A percentile compares a stretch with the other conserved stretches of the same genome.
These are phyloP conservation scores for Dothistroma septosporum DNA, from an alignment of 2,329 filamentous ascomycete genomes.

Conservation along the genomic window DNA sequence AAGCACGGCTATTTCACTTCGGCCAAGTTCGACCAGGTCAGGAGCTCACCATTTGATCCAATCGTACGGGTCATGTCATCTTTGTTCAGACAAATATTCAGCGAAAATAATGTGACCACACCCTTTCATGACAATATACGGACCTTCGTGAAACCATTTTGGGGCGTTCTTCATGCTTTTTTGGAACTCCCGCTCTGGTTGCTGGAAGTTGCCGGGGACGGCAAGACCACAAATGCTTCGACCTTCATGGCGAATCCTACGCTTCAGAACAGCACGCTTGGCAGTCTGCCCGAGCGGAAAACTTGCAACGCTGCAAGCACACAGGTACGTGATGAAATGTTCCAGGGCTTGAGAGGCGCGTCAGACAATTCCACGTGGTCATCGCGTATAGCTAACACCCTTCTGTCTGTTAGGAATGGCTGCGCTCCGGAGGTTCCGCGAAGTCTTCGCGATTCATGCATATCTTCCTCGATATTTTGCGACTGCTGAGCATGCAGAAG, in stretches of 20 bases:
- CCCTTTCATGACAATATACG: conserved; percentile 59
- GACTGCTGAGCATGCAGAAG: conserved; percentile 75
- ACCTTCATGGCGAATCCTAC: conserved; percentile 5
- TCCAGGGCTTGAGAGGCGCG: too few species aligned
- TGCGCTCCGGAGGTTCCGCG: conserved; percentile 42
- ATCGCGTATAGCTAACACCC: too few species aligned
- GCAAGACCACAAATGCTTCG: conserved; percentile 13
- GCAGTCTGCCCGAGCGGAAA: conserved; percentile 19
- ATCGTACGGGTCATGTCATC: conserved; percentile 58
- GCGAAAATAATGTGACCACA: conserved; percentile 58
- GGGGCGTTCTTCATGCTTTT: conserved; percentile 54
- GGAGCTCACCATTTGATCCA: conserved; percentile 58
- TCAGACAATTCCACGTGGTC: too few species aligned
- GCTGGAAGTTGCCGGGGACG: conserved; percentile 31
- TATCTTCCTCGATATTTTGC: conserved; percentile 79
- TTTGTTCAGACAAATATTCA: conserved; percentile 61
- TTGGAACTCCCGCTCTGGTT: conserved; percentile 67
- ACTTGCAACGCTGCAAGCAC: conserved; percentile 36
- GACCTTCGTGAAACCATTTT: conserved; percentile 53
- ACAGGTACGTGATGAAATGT: conserved; percentile 4
- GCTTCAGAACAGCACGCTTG: conserved; percentile 13
- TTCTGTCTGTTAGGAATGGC: conserved; percentile 35
- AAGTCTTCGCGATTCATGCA: conserved; percentile 72
- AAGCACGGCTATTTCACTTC: conserved; percentile 58
- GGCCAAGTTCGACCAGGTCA: conserved; percentile 57